Evolutionary conservation across 768 basidiomycete species (phyloP).

Genomic region (Naganishia onofrii): DNA sequence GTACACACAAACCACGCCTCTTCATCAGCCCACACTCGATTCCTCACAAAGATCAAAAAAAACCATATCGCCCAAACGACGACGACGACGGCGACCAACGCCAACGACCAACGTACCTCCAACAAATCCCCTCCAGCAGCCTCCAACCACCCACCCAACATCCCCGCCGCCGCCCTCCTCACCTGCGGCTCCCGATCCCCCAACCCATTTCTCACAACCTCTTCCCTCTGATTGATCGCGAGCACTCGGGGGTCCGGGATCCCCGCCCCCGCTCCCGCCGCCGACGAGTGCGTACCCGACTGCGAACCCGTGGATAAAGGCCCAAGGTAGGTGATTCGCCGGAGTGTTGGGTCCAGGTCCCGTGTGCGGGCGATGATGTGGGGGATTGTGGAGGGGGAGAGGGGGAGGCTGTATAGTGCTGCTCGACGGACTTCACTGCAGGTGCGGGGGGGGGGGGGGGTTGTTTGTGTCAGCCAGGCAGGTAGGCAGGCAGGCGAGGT

Average conservation of each 20-base stretch:
- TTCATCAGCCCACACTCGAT: slow-evolving; percentile 65
- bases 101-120: slow-evolving; percentile 17
- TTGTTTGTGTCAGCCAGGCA: too few relatives aligned
- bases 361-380: slow-evolving; percentile 71
- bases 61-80: too few relatives aligned
- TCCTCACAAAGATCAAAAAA: too few relatives aligned
- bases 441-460: slow-evolving; percentile 51
- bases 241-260: slow-evolving; percentile 64
- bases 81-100: too few relatives aligned
- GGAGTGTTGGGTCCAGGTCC: slow-evolving; percentile 71
- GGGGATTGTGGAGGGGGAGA: slow-evolving; percentile 61
- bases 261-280: too few relatives aligned
- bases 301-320: too few relatives aligned
- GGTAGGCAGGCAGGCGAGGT: too few relatives aligned
- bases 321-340: slow-evolving; percentile 68
- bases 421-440: slow-evolving; percentile 73
- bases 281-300: slow-evolving; percentile 63
- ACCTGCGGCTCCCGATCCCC: slow-evolving; percentile 79
- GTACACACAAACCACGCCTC: slow-evolving; percentile 48
- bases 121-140: slow-evolving; percentile 39
- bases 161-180: slow-evolving; percentile 65
- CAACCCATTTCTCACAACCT: slow-evolving; percentile 75
- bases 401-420: slow-evolving; percentile 68
- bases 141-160: slow-evolving; percentile 76
- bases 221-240: slow-evolving; percentile 69